Percentiles rank a stretch among this genome's conserved stretches.
These are phyloP conservation scores for Globisporangium paroecandrum DNA, from an alignment of 352 stramenopile genomes.

Conservation along the genomic window DNA sequence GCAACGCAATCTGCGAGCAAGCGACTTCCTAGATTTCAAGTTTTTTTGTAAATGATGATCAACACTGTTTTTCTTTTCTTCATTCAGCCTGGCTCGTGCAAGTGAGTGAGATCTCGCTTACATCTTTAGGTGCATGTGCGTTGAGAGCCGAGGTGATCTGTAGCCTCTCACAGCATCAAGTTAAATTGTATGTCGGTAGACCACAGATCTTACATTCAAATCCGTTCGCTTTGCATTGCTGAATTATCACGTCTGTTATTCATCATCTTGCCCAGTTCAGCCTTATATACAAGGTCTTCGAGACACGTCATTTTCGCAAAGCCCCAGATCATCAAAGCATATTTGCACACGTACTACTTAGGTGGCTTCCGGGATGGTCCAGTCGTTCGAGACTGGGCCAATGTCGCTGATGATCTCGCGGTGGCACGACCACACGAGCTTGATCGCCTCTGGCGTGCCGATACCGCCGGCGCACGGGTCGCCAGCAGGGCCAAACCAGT, in stretches of 20 bases:
- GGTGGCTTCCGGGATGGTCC: conserved; percentile 79
- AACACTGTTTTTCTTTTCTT: not conserved
- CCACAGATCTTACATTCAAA: not conserved
- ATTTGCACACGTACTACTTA: conserved; percentile 31
- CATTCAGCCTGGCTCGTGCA: not conserved
- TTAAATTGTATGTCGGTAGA: not conserved
- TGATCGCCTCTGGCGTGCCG: conserved; percentile 97
- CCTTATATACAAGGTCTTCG: not conserved
- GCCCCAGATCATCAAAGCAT: not conserved
- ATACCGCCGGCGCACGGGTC: conserved; percentile 97
- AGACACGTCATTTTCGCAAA: not conserved
- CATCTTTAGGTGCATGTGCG: not conserved
- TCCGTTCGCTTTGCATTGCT: not conserved
- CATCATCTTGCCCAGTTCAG: not conserved
- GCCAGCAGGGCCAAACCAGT: conserved; percentile 96
- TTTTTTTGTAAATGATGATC: conserved; percentile 4
- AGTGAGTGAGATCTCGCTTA: not conserved
- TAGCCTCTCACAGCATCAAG: not conserved
- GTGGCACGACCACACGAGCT: conserved; percentile 98
- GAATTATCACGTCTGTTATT: not conserved
- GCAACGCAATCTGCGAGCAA: not conserved
- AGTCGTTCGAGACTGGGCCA: conserved; percentile 61
- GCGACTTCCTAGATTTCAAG: not conserved
- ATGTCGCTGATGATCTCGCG: conserved; percentile 96
- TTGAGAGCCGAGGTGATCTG: not conserved